These are phyloP conservation scores for Spathaspora arborariae DNA, from an alignment of 805 yeast genomes.

Conservation along the genomic window DNA sequence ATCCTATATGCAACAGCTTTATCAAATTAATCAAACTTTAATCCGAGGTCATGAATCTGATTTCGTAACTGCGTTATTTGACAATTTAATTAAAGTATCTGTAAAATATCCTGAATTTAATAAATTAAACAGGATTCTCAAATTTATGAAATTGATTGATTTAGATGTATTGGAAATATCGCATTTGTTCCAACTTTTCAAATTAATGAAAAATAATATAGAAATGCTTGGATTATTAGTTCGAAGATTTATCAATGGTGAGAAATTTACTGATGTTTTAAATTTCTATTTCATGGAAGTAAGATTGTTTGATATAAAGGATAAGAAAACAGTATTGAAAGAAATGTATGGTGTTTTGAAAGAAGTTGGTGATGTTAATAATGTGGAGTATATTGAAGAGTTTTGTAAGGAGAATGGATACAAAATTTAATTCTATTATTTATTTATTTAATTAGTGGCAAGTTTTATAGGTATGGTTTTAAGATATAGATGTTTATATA, in stretches of 20 bases:
- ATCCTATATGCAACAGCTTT: neutral
- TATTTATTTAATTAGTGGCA: neutral
- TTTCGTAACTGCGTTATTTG: neutral
- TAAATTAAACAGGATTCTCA: conserved; percentile 21
- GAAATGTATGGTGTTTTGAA: conserved; percentile 21
- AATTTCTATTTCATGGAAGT: conserved; percentile 32
- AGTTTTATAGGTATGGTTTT: neutral
- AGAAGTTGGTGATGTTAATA: conserved; percentile 16
- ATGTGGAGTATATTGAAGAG: conserved; percentile 3
- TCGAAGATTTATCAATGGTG: conserved; percentile 19
- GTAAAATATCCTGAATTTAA: conserved; percentile 2
- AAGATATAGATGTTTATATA: conserved; percentile 1
- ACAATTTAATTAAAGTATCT: neutral
- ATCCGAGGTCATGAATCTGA: neutral
- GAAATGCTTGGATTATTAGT: conserved; percentile 22
- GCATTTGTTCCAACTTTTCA: conserved; percentile 21
- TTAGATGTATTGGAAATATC: conserved; percentile 17
- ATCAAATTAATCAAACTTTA: neutral
- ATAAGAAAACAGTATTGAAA: conserved; percentile 18
- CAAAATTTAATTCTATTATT: conserved; percentile 1
- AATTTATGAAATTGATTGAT: conserved; percentile 19
- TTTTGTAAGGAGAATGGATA: conserved; percentile 3
- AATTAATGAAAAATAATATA: conserved; percentile 19
- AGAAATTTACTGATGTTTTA: conserved; percentile 15
- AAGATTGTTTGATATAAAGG: conserved; percentile 13